A percentile compares a stretch with the other conserved stretches of the same genome.
Conservation (phyloP, 106 monocot species). For the Iris macrosiphon region DNA sequence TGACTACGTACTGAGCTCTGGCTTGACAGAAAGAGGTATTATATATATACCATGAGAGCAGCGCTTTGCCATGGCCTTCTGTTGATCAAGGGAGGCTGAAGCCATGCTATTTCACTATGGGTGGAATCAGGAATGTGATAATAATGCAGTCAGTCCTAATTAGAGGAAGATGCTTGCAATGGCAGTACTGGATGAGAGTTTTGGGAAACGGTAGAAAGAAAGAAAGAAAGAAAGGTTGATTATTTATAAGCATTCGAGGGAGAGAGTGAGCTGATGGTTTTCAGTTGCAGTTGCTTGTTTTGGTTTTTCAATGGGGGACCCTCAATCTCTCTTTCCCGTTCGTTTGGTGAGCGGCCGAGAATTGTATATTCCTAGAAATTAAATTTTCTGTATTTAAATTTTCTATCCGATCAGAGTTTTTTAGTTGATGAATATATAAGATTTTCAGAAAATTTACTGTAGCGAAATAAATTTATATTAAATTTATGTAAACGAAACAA, state of each 20-base stretch:
- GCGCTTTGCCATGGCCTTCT: slow-evolving; percentile 30
- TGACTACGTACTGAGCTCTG: neutral
- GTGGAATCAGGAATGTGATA: too few species aligned
- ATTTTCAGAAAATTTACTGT: too few species aligned
- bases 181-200: neutral
- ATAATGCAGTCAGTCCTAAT: neutral
- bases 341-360: too few species aligned
- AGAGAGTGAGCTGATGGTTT: neutral
- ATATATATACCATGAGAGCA: slow-evolving; percentile 33
- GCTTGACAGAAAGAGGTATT: neutral
- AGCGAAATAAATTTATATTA: too few species aligned
- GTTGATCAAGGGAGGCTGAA: slow-evolving; percentile 20
- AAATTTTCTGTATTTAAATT: too few species aligned
- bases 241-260: neutral
- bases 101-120: too few species aligned
- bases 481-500: too few species aligned
- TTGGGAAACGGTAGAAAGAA: neutral
- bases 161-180: neutral
- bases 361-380: too few species aligned
- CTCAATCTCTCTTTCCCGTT: too few species aligned
- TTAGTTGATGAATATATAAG: too few species aligned
- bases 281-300: neutral
- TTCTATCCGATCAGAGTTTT: too few species aligned
- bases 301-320: too few species aligned
- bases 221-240: neutral